Evolutionary conservation across 164 flowering plant genomes (phyloP).

Genomic region (Liriodendron chinense): DNA sequence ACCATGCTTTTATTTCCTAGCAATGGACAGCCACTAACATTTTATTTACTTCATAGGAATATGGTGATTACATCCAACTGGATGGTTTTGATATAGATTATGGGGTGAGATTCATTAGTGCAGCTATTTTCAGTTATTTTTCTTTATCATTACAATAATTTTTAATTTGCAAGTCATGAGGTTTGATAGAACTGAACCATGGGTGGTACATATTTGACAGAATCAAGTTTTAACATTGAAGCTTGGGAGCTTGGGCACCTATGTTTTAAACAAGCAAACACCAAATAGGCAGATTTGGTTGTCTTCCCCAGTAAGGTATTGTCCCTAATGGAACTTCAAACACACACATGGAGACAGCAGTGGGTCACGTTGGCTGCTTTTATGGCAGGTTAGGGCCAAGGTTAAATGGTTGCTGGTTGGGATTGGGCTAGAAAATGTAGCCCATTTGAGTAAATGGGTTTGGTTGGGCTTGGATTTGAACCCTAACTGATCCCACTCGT

Average conservation of each 20-base stretch:
- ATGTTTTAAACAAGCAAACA: slow-evolving; percentile 90
- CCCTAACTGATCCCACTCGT: too few species aligned
- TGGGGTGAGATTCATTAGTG: slow-evolving; percentile 53
- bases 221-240: slow-evolving; percentile 85
- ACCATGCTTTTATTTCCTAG: too few species aligned
- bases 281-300: slow-evolving; percentile 95
- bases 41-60: slow-evolving; percentile 57
- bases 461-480: too few species aligned
- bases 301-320: slow-evolving; percentile 93
- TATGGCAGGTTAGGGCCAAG: too few species aligned
- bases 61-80: slow-evolving; percentile 75
- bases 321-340: background rate
- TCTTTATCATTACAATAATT: background rate
- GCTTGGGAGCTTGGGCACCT: slow-evolving; percentile 80
- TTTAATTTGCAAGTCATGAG: background rate
- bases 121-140: background rate
- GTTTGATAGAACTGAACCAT: slow-evolving; percentile 2
- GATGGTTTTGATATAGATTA: slow-evolving; percentile 93
- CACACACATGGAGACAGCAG: too few species aligned
- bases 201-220: slow-evolving; percentile 35
- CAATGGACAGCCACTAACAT: background rate
- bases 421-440: too few species aligned
- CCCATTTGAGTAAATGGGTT: too few species aligned
- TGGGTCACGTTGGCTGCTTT: too few species aligned
- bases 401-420: too few species aligned